Evolutionary conservation across 2,329 filamentous ascomycete species (phyloP).

Genomic region (Ophiostoma sp.): DNA sequence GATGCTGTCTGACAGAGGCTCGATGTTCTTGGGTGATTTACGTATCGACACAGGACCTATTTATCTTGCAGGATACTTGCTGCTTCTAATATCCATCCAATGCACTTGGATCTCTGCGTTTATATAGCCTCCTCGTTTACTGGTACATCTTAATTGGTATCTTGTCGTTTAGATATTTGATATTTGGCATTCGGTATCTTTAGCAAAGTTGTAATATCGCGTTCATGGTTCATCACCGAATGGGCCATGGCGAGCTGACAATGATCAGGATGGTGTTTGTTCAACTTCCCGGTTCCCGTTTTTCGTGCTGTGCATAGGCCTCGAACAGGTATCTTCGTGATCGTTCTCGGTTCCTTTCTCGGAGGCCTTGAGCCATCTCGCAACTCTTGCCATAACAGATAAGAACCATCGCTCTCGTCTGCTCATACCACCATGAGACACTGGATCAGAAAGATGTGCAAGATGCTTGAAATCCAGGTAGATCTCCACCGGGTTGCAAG

Average conservation of each 20-base stretch:
- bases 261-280: not conserved
- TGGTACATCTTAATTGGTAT: too few species aligned
- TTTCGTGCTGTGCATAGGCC: not conserved
- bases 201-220: not conserved
- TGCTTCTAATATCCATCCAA: not conserved
- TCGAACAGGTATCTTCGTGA: not conserved
- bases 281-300: not conserved
- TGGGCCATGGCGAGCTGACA: slow-evolving; percentile 16
- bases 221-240: slow-evolving; percentile 16
- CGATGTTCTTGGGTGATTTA: too few species aligned
- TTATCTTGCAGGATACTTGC: too few species aligned
- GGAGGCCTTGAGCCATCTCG: not conserved
- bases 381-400: not conserved
- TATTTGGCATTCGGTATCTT: too few species aligned
- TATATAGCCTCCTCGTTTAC: not conserved
- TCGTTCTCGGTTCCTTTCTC: not conserved
- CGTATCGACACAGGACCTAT: too few species aligned
- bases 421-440: slow-evolving; percentile 11
- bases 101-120: not conserved
- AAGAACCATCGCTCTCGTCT: not conserved
- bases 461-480: too few species aligned
- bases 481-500: not conserved
- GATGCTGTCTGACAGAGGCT: too few species aligned
- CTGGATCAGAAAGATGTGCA: not conserved
- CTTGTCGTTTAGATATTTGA: too few species aligned